Evolutionary conservation across 148 eudicot species (phyloP).

Genomic region (Rhododendron simsii): DNA sequence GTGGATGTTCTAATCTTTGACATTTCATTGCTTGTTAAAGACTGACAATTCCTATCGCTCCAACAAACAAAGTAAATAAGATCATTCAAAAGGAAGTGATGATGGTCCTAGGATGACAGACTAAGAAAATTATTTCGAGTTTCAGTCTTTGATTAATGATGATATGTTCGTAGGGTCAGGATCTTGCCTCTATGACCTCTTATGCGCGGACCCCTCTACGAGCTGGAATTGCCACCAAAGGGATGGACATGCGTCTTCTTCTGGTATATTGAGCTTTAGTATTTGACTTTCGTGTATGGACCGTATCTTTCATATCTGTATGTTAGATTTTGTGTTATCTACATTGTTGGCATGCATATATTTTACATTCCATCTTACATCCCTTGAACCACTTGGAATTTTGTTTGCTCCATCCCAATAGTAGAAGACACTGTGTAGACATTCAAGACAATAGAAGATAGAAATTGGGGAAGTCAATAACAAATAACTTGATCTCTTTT

Average conservation of each 20-base stretch:
- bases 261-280: slow-evolving; percentile 20
- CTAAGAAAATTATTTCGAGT: not conserved
- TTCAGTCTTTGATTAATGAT: not conserved
- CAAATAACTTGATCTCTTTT: not conserved
- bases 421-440: not conserved
- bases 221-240: slow-evolving; percentile 1
- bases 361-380: not conserved
- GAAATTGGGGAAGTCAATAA: not conserved
- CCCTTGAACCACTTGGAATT: not conserved
- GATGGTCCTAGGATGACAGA: not conserved
- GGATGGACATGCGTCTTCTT: slow-evolving; percentile 10
- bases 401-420: not conserved
- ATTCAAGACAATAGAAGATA: not conserved
- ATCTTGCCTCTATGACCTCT: slow-evolving; percentile 35
- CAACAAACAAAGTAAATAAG: not conserved
- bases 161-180: slow-evolving; percentile 11
- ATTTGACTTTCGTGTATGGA: not conserved
- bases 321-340: not conserved
- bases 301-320: not conserved
- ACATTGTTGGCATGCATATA: not conserved
- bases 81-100: not conserved
- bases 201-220: slow-evolving; percentile 25
- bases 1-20: not conserved
- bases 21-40: not conserved
- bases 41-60: not conserved